Evolutionary conservation across 2,329 filamentous ascomycete genomes (phyloP).

Genomic region (Incumbomyces delicatus): DNA sequence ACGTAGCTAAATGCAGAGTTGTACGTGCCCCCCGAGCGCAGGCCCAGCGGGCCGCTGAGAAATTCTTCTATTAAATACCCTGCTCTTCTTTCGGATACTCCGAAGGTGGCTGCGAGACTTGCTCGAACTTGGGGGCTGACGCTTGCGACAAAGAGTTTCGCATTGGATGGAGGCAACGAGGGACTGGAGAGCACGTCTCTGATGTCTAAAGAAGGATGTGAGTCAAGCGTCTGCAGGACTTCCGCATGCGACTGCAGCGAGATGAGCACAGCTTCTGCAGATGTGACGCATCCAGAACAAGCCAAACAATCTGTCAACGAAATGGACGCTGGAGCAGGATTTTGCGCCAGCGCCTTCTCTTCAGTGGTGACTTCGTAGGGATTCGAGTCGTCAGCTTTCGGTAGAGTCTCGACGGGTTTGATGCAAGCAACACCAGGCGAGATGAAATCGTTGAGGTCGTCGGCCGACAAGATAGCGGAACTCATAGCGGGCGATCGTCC

Average conservation of each 20-base stretch:
- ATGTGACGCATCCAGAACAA: slow-evolving; percentile 95
- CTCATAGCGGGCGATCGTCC: slow-evolving; percentile 54
- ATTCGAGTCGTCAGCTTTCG: slow-evolving; percentile 46
- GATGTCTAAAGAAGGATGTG: slow-evolving; percentile 36
- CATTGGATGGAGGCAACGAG: slow-evolving; percentile 42
- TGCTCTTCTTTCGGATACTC: slow-evolving; percentile 62
- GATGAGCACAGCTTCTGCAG: slow-evolving; percentile 92
- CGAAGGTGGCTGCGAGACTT: slow-evolving; percentile 75
- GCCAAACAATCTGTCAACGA: slow-evolving; percentile 95
- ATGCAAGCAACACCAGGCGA: slow-evolving; percentile 95
- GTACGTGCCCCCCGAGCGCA: slow-evolving; percentile 60
- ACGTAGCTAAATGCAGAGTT: slow-evolving; percentile 79
- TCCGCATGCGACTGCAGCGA: slow-evolving; percentile 89
- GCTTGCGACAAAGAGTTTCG: slow-evolving; percentile 79
- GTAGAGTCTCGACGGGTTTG: slow-evolving; percentile 90
- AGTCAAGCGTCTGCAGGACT: slow-evolving; percentile 72
- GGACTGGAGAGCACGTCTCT: slow-evolving; percentile 30
- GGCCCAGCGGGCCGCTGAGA: slow-evolving; percentile 58
- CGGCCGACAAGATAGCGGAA: slow-evolving; percentile 78
- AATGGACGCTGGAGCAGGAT: slow-evolving; percentile 71
- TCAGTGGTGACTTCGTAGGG: slow-evolving; percentile 84
- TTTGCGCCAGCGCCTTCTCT: slow-evolving; percentile 54
- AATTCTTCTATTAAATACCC: slow-evolving; percentile 76
- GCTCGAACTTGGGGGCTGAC: slow-evolving; percentile 86
- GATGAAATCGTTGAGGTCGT: slow-evolving; percentile 98